phyloP scores from a whole-genome alignment of 176 grass and related monocot species.

The Bolboschoenus planiculmis region DNA sequence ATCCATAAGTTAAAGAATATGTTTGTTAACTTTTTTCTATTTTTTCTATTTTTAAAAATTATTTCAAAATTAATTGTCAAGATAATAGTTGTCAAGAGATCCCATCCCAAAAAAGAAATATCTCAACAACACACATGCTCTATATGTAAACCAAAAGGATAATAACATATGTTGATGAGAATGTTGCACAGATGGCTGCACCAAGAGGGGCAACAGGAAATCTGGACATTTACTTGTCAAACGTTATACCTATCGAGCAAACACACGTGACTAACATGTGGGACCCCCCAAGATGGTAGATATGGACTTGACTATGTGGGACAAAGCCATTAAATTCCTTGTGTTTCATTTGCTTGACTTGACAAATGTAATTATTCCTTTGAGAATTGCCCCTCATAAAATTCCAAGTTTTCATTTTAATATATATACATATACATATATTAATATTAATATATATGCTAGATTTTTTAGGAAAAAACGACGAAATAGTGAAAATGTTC shows the following conservation, averaged over 20 bases:
- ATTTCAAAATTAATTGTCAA: too few relatives aligned
- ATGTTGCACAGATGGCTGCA: neutral
- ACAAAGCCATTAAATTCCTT: slow-evolving; percentile 13
- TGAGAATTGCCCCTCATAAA: neutral
- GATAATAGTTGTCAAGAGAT: too few relatives aligned
- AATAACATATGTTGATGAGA: too few relatives aligned
- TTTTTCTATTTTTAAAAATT: too few relatives aligned
- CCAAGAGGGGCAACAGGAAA: neutral
- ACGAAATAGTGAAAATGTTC: too few relatives aligned
- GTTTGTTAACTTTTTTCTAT: too few relatives aligned
- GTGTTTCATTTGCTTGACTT: slow-evolving; percentile 19
- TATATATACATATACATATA: too few relatives aligned
- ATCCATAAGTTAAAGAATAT: too few relatives aligned
- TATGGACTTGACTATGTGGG: slow-evolving; percentile 17
- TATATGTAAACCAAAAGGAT: neutral
- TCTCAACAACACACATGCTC: neutral
- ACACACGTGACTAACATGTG: slow-evolving; percentile 23
- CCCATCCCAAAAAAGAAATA: too few relatives aligned
- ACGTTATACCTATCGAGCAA: slow-evolving; percentile 16
- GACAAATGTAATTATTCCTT: neutral
- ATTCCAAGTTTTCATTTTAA: too few relatives aligned
- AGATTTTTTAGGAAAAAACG: too few relatives aligned
- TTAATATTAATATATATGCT: too few relatives aligned
- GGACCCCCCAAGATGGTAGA: neutral
- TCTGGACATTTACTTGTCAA: neutral